Percentiles rank a stretch among this genome's conserved stretches.
These are phyloP conservation scores for Penicillium bialowiezense DNA, from an alignment of 495 filamentous ascomycete genomes.

Conservation along the genomic window DNA sequence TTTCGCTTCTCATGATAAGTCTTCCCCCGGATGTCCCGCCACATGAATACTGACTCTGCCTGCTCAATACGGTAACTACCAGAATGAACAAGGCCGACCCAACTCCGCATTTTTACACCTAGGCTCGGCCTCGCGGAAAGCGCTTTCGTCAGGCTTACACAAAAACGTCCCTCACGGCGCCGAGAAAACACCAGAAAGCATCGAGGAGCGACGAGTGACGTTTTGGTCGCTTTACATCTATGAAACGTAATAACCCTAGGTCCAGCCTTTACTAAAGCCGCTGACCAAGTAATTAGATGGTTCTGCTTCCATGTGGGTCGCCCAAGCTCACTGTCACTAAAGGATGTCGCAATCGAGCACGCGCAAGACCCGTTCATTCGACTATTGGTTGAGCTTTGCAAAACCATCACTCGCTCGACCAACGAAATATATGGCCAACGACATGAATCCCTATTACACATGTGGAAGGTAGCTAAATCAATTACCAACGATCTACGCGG, in stretches of 20 bases:
- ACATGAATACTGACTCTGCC: constrained; percentile 6
- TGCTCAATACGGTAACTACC: constrained; percentile 34
- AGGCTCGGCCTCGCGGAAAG: constrained; percentile 38
- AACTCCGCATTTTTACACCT: constrained; percentile 42
- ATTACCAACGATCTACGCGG: constrained; percentile 35
- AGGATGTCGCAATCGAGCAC: constrained; percentile 34
- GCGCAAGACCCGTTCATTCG: constrained; percentile 37
- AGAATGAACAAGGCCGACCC: constrained; percentile 41
- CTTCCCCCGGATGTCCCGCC: not conserved
- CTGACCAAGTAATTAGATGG: constrained; percentile 27
- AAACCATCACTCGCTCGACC: constrained; percentile 32
- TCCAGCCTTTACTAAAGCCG: not conserved
- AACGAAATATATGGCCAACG: constrained; percentile 39
- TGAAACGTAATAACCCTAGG: constrained; percentile 32
- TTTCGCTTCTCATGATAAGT: constrained; percentile 47
- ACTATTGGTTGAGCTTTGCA: constrained; percentile 29
- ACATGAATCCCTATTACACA: constrained; percentile 42
- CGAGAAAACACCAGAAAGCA: constrained; percentile 24
- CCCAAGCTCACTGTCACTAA: constrained; percentile 32
- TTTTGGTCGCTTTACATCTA: constrained; percentile 43
- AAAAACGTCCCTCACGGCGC: constrained; percentile 34
- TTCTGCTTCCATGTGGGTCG: constrained; percentile 42
- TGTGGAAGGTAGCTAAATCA: constrained; percentile 42
- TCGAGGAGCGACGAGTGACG: constrained; percentile 36
- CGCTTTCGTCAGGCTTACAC: constrained; percentile 41